phyloP scores from a whole-genome alignment of 441 rosid species.

The Brassica balearica region DNA sequence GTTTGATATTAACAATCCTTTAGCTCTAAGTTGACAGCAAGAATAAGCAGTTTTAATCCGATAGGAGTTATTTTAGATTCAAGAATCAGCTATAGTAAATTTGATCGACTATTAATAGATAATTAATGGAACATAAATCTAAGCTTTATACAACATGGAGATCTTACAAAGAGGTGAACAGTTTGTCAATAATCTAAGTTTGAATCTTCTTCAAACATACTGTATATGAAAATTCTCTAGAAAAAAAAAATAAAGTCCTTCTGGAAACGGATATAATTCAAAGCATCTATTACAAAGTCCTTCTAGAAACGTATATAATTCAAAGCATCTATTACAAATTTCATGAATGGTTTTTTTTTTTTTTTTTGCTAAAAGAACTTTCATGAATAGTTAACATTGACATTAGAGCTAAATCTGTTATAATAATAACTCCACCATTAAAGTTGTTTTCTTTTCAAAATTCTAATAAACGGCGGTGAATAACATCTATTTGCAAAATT shows the following conservation, averaged over 20 bases:
- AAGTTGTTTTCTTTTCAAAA: too few relatives aligned
- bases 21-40: neutral
- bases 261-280: neutral
- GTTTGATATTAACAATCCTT: conserved; percentile 4
- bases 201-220: neutral
- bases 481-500: too few relatives aligned
- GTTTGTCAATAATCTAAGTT: neutral
- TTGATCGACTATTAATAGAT: conserved; percentile 23
- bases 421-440: neutral
- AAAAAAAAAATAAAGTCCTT: too few relatives aligned
- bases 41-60: neutral
- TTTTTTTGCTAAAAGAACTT: too few relatives aligned
- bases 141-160: conserved; percentile 18
- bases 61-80: neutral
- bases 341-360: too few relatives aligned
- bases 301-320: too few relatives aligned
- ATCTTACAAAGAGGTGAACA: conserved; percentile 10
- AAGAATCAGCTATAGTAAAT: conserved; percentile 8
- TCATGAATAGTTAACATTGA: too few relatives aligned
- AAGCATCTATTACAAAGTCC: too few relatives aligned
- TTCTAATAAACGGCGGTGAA: too few relatives aligned
- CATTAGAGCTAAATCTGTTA: neutral
- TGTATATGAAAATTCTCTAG: too few relatives aligned
- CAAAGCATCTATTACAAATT: too few relatives aligned
- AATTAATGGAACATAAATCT: neutral